Base-by-base conservation (phyloP, 1,139 yeast genomes). In the Pichia sp. region DNA sequence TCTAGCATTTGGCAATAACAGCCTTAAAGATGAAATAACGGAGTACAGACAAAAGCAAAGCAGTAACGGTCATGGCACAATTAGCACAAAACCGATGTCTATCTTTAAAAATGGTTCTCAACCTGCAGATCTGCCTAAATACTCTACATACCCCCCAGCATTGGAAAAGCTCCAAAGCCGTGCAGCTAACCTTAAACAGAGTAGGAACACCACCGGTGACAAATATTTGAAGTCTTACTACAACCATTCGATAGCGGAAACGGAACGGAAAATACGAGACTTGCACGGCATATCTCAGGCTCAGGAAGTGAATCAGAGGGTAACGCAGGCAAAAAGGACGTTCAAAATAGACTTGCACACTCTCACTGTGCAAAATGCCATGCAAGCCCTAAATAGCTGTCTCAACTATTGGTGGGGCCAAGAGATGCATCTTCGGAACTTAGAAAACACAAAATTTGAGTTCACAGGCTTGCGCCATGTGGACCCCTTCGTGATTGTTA, bases 341-440 rank as follows among this genome's bases (percentile, higher is more conserved):
- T 68, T 70, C 15, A 59, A 59, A 31, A 56, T 83, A 5, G 89
- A 84, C 67, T 72, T 84, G 13, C 90, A 84, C 64, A 75, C 78
- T 1, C 71, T 75, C 47, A 64, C 67, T 26, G 77, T 80, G 23
- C 63, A 72, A 0, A 74, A 72, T 29, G 86, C 87, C 0, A 57
- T 75, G n/a, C 53, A 57, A 8, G 62, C 74, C 3, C 69, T 76
- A 2, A 61, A 65, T 11, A 51, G 51, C 8, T 74, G 73, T 1
- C 64, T 81, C 5, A 50, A 60, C 1, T 64, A 64, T 4, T 84
- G 90, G 90, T 84, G 88, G 88, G 57, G 62, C 1, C 67, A 68
- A 29, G 89, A 84, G 63, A 45, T 72, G 44, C 59, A 63, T 7
- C 63, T 65, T 41, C 67, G 87, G 51, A 75, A 74, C 49, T 50